A percentile compares a stretch with the other conserved stretches of the same genome.
These are phyloP conservation scores for Apiospora arundinis DNA, from an alignment of 2,329 filamentous ascomycete species.

Conservation along the genomic window DNA sequence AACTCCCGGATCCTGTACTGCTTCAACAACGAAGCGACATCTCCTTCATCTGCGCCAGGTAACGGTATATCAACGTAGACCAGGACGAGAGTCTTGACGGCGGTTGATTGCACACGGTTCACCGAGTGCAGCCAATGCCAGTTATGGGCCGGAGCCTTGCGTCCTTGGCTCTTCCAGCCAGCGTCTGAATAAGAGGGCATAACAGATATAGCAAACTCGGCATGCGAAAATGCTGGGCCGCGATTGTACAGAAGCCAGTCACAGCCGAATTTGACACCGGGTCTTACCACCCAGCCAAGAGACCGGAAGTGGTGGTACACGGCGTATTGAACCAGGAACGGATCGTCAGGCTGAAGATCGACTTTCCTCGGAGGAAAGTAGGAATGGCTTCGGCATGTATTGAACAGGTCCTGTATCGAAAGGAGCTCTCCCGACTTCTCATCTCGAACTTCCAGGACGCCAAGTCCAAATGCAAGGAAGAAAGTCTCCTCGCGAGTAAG, in stretches of 20 bases:
- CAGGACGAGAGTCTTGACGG: slow-evolving; percentile 86
- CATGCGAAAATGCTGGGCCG: slow-evolving; percentile 92
- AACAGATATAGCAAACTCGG: slow-evolving; percentile 88
- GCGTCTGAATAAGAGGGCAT: slow-evolving; percentile 80
- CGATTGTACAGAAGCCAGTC: slow-evolving; percentile 95
- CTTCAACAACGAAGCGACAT: slow-evolving; percentile 68
- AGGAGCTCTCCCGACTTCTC: slow-evolving; percentile 52
- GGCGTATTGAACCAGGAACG: slow-evolving; percentile 84
- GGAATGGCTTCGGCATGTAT: slow-evolving; percentile 71
- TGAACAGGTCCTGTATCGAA: slow-evolving; percentile 63
- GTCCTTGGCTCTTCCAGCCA: slow-evolving; percentile 70
- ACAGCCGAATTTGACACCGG: slow-evolving; percentile 92
- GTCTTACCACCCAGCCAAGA: slow-evolving; percentile 90
- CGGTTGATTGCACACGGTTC: slow-evolving; percentile 87
- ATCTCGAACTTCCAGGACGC: slow-evolving; percentile 70
- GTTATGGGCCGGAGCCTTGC: slow-evolving; percentile 54
- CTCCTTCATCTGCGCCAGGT: slow-evolving; percentile 58
- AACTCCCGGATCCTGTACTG: slow-evolving; percentile 82
- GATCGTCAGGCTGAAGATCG: slow-evolving; percentile 73
- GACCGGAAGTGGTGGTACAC: slow-evolving; percentile 97
- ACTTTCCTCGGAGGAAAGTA: slow-evolving; percentile 66
- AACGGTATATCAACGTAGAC: slow-evolving; percentile 86
- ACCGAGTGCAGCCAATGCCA: slow-evolving; percentile 91
- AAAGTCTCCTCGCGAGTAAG: slow-evolving; percentile 90
- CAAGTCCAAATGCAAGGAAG: slow-evolving; percentile 84